Evolutionary conservation across 495 filamentous ascomycete genomes (phyloP).

Genomic region (Terfezia claveryi): DNA sequence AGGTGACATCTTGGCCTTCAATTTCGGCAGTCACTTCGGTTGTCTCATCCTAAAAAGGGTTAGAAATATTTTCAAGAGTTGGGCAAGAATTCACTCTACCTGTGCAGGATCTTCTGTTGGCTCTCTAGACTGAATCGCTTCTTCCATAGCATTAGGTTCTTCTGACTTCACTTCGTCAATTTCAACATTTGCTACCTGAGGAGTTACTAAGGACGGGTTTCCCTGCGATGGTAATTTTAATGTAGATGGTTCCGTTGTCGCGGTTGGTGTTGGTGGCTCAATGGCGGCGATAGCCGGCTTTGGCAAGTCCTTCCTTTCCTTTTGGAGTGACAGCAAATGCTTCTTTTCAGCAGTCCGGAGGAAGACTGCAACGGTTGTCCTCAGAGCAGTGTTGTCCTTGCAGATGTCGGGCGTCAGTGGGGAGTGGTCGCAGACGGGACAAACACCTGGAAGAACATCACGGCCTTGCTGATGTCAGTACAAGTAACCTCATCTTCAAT

Average conservation of each 20-base stretch:
- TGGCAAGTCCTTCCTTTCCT: conserved; percentile 24
- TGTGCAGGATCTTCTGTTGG: no score
- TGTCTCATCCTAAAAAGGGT: conserved; percentile 1
- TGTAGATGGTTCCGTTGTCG: not conserved
- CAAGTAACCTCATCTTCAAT: not conserved
- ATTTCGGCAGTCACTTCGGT: conserved; percentile 3
- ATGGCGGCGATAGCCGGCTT: conserved; percentile 6
- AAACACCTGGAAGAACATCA: conserved; percentile 49
- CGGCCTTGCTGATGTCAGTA: conserved; percentile 34
- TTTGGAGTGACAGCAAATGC: conserved; percentile 35
- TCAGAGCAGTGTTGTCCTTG: conserved; percentile 66
- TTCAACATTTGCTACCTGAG: conserved; percentile 15
- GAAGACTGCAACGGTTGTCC: conserved; percentile 75
- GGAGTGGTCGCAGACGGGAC: conserved; percentile 79
- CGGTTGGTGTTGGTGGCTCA: conserved; percentile 2
- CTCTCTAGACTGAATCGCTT: no score
- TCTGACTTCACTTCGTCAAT: conserved; percentile 19
- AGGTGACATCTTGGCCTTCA: conserved; percentile 9
- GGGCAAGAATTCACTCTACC: no score
- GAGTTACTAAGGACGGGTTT: conserved; percentile 3
- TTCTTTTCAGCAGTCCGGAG: conserved; percentile 77
- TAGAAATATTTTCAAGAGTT: no score
- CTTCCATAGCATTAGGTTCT: not conserved
- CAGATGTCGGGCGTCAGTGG: conserved; percentile 70
- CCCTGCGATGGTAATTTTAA: no score